Conservation (phyloP, 257 asterid genomes). For the Pogostemon cablin region DNA sequence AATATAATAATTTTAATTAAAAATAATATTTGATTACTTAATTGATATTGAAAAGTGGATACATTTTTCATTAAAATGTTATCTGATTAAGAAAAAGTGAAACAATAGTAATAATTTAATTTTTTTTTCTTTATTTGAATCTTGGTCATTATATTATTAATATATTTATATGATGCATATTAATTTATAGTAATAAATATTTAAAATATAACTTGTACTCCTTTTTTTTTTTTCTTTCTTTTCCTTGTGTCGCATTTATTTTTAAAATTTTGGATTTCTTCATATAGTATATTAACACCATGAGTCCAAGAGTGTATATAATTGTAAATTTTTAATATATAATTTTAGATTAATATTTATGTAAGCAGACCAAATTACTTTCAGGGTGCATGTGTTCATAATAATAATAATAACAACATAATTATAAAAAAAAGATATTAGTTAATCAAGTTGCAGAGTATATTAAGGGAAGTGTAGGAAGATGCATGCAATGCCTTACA, state of each 20-base stretch:
- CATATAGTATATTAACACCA: neutral
- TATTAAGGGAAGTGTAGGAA: neutral
- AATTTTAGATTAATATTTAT: neutral
- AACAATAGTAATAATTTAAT: no score
- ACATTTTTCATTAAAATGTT: no score
- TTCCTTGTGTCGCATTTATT: neutral
- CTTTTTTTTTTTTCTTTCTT: no score
- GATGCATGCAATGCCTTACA: conserved; percentile 25
- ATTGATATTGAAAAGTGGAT: no score
- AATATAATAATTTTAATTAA: no score
- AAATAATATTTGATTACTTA: no score
- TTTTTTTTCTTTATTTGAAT: no score
- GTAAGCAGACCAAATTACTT: neutral
- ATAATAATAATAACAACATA: neutral
- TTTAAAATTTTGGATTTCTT: neutral
- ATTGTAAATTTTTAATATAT: neutral
- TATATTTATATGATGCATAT: no score
- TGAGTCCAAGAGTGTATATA: neutral
- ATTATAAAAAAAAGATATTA: neutral
- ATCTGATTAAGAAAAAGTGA: no score
- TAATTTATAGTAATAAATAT: no score
- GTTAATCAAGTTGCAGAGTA: neutral
- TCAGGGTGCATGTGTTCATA: neutral
- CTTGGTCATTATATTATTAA: no score
- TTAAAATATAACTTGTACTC: no score